Evolutionary conservation across 495 filamentous ascomycete species (phyloP), one percentile per base, ranked within the genome.

Genomic region (Hyaloscypha bicolor): DNA sequence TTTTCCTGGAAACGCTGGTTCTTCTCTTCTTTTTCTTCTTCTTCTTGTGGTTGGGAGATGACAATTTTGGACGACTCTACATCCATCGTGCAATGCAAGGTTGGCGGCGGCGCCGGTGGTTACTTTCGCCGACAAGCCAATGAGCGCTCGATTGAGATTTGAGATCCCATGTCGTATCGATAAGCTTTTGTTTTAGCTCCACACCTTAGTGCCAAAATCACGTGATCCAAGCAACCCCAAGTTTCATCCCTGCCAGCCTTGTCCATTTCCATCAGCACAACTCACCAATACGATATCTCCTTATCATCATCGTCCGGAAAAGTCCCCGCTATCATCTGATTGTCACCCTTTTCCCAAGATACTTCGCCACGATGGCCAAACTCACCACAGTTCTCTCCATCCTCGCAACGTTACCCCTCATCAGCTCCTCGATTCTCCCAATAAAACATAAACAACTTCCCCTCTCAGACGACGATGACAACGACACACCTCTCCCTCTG

Each of bases 401-500:
- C 55, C 66, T 72, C 9, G 48, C 63, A 31, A 22, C 63, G 42
- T 71, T 39, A 63, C 62, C 55, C 67, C 42, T 68, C 66, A 69
- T 69, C 64, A 65, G 9, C 32, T 55, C 70, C 64, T 31, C 57
- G 62, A 64, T 76, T 33, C 62, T 69, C 22, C 71, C 52, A 55
- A 67, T 68, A 55, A 60, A 68, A 16, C 25, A 59, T 67, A 61
- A 22, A 48, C 29, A 61, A 48, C 37, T 55, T 19, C 45, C 39
- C 55, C 65, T 58, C 65, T 65, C 65, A 62, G 33, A 67, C 61
- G 64, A 68, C 51, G 70, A 72, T 56, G 63, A 68, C 16, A 76
- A 83, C 71, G 83, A 85, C 65, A 86, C 82, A 2, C 91, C 91
- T 6, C 84, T 96, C 39, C 95, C 95, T 0, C 81, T 99, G 21